A percentile compares a stretch with the other conserved stretches of the same genome.
Evolutionary conservation across 306 rosid species (phyloP).

Genomic region (Lotus japonicus): DNA sequence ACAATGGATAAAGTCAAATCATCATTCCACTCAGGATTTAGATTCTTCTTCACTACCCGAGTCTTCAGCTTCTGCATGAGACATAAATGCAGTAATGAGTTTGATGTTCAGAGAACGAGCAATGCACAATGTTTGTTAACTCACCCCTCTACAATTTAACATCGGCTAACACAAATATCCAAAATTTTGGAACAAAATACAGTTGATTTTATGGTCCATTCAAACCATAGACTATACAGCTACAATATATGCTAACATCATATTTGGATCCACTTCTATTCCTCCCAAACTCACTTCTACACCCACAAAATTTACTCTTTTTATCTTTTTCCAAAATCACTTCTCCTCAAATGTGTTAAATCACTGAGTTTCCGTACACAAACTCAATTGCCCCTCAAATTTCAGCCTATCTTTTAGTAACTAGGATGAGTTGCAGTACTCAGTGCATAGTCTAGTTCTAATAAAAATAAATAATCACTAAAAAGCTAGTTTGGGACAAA

Average conservation of each 20-base stretch:
- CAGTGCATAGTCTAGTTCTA: no score
- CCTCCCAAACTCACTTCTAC: no score
- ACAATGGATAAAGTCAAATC: conserved; percentile 61
- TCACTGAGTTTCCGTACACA: no score
- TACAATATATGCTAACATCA: no score
- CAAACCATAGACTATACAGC: background rate
- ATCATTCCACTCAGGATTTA: conserved; percentile 90
- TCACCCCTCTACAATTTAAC: no score
- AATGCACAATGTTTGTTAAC: background rate
- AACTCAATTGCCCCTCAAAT: no score
- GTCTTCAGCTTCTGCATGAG: conserved; percentile 71
- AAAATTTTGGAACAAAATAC: background rate
- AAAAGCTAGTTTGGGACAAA: background rate
- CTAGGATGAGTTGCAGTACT: no score
- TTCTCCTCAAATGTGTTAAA: no score
- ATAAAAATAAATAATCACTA: background rate
- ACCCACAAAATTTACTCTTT: no score
- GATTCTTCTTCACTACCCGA: conserved; percentile 44
- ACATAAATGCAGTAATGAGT: conserved; percentile 19
- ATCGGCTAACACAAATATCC: background rate
- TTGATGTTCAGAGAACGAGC: background rate
- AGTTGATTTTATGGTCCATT: background rate
- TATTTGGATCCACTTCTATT: no score
- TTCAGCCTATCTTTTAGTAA: no score
- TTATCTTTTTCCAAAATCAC: no score